Base-by-base conservation (phyloP, 225 moss, liverwort and hornwort species). In the Pleurozium schreberi region DNA sequence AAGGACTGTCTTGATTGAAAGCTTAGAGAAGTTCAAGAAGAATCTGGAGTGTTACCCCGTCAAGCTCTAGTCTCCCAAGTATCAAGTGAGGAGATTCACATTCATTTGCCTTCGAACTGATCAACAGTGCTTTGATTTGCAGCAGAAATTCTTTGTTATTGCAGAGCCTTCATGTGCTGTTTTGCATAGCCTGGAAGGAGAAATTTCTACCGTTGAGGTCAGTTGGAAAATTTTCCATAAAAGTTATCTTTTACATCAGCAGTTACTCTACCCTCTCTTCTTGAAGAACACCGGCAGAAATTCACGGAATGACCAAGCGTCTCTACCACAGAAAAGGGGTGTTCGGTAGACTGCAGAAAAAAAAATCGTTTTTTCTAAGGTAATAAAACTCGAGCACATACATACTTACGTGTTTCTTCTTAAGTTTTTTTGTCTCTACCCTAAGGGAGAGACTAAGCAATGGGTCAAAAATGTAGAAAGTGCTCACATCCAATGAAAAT, bases 21-120 rank as follows among this genome's bases (percentile, higher is more conserved):
- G 28, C 88, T 88, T 94, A 74, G 91, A 92, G 6, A 80, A 88
- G 66, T 92, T 91, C 90, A 92, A 94, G 90, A 83, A 87, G 67
- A 81, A 75, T 57, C 85, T 88, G 10, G 92, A 92, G 64, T 75
- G 80, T 47, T 93, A 92, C 80, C 80, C 92, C 66, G 85, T 67
- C 81, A 89, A 57, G 85, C 85, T 90, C 65, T 93, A 91, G 77
- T 42, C 42, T 65, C 81, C 53, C 53, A 27, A 19, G 38, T 50
- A 19, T 12, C 33, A 69, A 85, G 80, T 47, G n/a, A 84, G 77
- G 71, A 80, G 90, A 62, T 77, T 42, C 38, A 33, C n/a, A n/a
- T n/a, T n/a, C 79, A 69, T 75, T n/a, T 82, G 68, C 89, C 52
- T 78, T 82, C 42, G 67, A 84, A 77, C 42, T 52, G 82, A 47